phyloP scores from a whole-genome alignment of 306 rosid genomes.

The Aeschynomene evenia region DNA sequence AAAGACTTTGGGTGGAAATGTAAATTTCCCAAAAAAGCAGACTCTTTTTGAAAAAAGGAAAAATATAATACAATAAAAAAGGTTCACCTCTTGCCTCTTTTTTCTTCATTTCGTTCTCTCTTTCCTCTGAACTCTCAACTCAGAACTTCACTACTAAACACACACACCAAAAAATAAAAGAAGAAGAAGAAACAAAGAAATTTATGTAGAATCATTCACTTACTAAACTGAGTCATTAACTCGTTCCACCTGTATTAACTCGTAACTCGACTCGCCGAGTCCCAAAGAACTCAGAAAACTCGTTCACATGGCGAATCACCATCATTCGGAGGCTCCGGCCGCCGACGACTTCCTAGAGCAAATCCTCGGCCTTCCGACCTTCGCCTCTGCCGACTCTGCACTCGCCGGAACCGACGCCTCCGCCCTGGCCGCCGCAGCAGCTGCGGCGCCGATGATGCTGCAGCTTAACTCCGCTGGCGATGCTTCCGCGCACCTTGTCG shows the following conservation, averaged over 20 bases:
- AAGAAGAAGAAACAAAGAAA: not conserved
- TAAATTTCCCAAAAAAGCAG: not conserved
- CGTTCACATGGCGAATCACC: conserved; percentile 69
- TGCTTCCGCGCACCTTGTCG: conserved; percentile 48
- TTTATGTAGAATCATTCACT: not conserved
- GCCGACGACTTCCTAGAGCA: conserved; percentile 91
- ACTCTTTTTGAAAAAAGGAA: conserved; percentile 34
- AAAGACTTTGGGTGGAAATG: not conserved
- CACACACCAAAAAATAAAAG: not conserved
- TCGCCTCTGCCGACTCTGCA: conserved; percentile 60
- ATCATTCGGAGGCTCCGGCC: conserved; percentile 64
- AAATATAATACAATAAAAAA: not conserved
- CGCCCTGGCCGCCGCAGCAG: conserved; percentile 41
- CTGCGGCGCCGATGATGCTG: conserved; percentile 66
- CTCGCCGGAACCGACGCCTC: conserved; percentile 49
- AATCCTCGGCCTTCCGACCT: conserved; percentile 73
- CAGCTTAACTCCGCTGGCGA: conserved; percentile 79
- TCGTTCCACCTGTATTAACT: not conserved
- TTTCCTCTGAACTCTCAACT: not conserved
- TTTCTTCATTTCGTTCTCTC: conserved; percentile 4
- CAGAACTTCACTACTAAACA: not conserved
- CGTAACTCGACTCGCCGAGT: conserved; percentile 31
- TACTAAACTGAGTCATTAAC: not conserved
- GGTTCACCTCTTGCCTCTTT: not conserved
- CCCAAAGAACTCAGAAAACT: not conserved